phyloP scores from a whole-genome alignment of 495 filamentous ascomycete genomes.

The Hyaloscypha finlandica region DNA sequence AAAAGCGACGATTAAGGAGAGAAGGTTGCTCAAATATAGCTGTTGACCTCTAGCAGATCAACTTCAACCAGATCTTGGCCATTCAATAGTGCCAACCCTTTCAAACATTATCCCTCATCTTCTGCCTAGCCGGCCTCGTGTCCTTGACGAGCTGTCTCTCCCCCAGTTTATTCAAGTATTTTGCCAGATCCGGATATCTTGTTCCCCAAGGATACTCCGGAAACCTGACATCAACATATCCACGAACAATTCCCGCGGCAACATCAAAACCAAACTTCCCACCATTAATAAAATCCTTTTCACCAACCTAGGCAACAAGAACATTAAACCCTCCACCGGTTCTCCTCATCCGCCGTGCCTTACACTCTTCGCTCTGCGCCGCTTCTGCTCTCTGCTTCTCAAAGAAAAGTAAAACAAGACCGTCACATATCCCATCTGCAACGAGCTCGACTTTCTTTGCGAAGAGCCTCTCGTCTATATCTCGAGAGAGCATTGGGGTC shows the following conservation, averaged over 20 bases:
- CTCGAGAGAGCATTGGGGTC: slow-evolving; percentile 5
- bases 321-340: slow-evolving; percentile 18
- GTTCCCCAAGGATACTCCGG: slow-evolving; percentile 13
- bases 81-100: too few species aligned
- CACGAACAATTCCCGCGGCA: slow-evolving; percentile 17
- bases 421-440: slow-evolving; percentile 18
- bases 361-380: slow-evolving; percentile 7
- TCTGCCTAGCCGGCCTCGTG: slow-evolving; percentile 11
- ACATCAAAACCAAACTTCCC: slow-evolving; percentile 19
- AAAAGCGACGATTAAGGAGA: too few species aligned
- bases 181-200: slow-evolving; percentile 14
- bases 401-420: slow-evolving; percentile 11
- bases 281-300: slow-evolving; percentile 10
- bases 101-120: slow-evolving; percentile 10
- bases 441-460: slow-evolving; percentile 20
- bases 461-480: slow-evolving; percentile 16
- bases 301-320: slow-evolving; percentile 14
- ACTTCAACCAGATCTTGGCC: too few species aligned
- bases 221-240: slow-evolving; percentile 16
- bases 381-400: slow-evolving; percentile 9
- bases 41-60: too few species aligned
- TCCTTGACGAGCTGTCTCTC: slow-evolving; percentile 9
- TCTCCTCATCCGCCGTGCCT: slow-evolving; percentile 13
- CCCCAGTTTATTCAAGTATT: slow-evolving; percentile 5
- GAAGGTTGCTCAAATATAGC: too few species aligned